A percentile compares a stretch with the other conserved stretches of the same genome.
phyloP scores from a whole-genome alignment of 73 alveolate genomes.

The Blepharisma japonicum region DNA sequence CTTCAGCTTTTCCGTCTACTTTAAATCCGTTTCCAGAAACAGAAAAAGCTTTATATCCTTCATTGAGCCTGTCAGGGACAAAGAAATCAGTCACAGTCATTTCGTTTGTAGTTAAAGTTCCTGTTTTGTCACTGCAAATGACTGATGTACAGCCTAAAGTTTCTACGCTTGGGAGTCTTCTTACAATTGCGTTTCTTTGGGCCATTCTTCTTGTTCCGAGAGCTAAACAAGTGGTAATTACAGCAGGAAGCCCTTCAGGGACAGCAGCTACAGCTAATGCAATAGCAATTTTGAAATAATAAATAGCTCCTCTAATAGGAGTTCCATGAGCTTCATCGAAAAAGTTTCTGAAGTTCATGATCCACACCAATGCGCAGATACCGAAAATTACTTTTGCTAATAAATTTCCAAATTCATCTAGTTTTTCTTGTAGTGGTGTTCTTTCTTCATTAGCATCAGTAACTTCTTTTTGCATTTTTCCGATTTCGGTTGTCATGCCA shows the following conservation, averaged over 20 bases:
- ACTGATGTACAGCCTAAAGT: slow-evolving; percentile 98
- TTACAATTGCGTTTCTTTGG: slow-evolving; percentile 78
- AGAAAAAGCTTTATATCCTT: slow-evolving; percentile 37
- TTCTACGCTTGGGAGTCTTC: slow-evolving; percentile 82
- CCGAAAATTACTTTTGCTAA: slow-evolving; percentile 42
- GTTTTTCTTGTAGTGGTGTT: slow-evolving; percentile 92
- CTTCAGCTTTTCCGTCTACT: slow-evolving; percentile 67
- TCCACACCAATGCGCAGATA: slow-evolving; percentile 80
- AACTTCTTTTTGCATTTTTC: slow-evolving; percentile 89
- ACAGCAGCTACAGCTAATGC: slow-evolving; percentile 99
- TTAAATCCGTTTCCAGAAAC: slow-evolving; percentile 71
- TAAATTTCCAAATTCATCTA: slow-evolving; percentile 79
- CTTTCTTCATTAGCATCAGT: slow-evolving; percentile 84
- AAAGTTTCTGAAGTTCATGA: slow-evolving; percentile 77
- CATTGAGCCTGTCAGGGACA: slow-evolving; percentile 39
- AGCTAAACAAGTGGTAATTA: slow-evolving; percentile 96
- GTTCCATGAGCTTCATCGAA: slow-evolving; percentile 82
- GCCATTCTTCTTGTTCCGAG: slow-evolving; percentile 88
- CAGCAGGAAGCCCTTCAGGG: slow-evolving; percentile 99
- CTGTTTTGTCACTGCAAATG: slow-evolving; percentile 97
- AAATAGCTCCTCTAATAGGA: slow-evolving; percentile 84
- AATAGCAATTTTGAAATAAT: slow-evolving; percentile 95
- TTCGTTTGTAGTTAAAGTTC: slow-evolving; percentile 93
- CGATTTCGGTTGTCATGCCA: slow-evolving; percentile 96
- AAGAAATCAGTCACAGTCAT: slow-evolving; percentile 51